Percentiles rank a stretch among this genome's conserved stretches.
These are phyloP conservation scores for Crithidia mellificae DNA, from an alignment of 208 protist genomes.

Conservation along the genomic window DNA sequence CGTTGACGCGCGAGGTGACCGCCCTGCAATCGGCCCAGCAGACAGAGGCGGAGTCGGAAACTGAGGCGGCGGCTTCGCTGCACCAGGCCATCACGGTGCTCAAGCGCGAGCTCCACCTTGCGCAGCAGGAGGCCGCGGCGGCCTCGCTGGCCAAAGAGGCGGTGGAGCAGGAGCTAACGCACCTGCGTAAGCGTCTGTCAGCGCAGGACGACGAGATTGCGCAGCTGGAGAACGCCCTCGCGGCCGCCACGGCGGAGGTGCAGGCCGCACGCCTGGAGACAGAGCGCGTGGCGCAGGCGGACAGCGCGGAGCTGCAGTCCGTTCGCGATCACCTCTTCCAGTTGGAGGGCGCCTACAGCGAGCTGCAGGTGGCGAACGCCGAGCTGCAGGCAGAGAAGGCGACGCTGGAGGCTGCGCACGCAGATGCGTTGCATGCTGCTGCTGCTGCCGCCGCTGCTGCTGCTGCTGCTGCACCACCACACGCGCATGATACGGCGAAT, in stretches of 20 bases:
- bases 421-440: slow-evolving; percentile 1
- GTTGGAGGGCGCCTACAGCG: background rate
- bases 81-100: slow-evolving; percentile 3
- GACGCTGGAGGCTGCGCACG: slow-evolving; percentile 7
- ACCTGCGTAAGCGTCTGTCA: background rate
- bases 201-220: slow-evolving; percentile 12
- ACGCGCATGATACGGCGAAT: background rate
- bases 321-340: too few relatives aligned
- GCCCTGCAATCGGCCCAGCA: slow-evolving; percentile 12
- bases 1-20: slow-evolving; percentile 10
- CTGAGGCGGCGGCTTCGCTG: background rate
- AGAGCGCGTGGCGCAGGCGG: background rate
- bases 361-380: background rate
- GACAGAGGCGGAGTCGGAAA: slow-evolving; percentile 3
- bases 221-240: slow-evolving; percentile 16
- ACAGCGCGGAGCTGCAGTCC: slow-evolving; percentile 11
- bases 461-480: background rate
- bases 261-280: background rate
- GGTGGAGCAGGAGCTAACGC: background rate
- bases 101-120: slow-evolving; percentile 8
- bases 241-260: background rate
- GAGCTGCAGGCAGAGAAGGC: slow-evolving; percentile 6
- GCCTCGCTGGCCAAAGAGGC: slow-evolving; percentile 9
- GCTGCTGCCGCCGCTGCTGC: background rate
- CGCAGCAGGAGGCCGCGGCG: slow-evolving; percentile 4